Percentiles rank a stretch among this genome's conserved stretches.
These are phyloP conservation scores for Chenopodium suecicum DNA, from an alignment of 148 eudicot genomes.

Conservation along the genomic window DNA sequence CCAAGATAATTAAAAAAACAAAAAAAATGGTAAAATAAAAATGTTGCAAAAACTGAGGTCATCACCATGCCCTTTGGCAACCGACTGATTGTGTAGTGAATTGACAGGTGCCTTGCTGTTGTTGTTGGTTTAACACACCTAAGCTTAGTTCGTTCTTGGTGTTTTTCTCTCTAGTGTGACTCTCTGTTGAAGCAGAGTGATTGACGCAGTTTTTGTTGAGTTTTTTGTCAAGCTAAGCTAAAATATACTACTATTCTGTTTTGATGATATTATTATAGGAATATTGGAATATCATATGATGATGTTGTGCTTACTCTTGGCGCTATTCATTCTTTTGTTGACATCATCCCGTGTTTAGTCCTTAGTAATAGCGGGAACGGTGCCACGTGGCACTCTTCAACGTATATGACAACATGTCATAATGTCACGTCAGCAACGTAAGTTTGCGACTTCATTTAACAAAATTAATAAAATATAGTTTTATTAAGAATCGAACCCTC, in stretches of 20 bases:
- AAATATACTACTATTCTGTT: not conserved
- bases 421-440: no score
- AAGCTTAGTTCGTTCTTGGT: not conserved
- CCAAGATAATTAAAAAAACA: not conserved
- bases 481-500: no score
- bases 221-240: not conserved
- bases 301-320: not conserved
- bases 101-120: constrained; percentile 19
- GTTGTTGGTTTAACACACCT: not conserved
- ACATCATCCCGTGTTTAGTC: not conserved
- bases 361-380: no score
- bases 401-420: no score
- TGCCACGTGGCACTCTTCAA: no score
- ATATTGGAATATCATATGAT: not conserved
- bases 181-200: not conserved
- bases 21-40: not conserved
- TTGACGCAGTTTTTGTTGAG: not conserved
- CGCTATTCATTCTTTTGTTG: not conserved
- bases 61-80: not conserved
- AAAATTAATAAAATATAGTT: no score
- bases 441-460: no score
- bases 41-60: not conserved
- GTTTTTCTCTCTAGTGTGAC: not conserved
- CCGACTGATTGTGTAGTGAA: not conserved
- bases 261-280: no score